A percentile compares a stretch with the other conserved stretches of the same genome.
Conservation (phyloP, 2,329 filamentous ascomycete genomes). For the Alternaria triticina region DNA sequence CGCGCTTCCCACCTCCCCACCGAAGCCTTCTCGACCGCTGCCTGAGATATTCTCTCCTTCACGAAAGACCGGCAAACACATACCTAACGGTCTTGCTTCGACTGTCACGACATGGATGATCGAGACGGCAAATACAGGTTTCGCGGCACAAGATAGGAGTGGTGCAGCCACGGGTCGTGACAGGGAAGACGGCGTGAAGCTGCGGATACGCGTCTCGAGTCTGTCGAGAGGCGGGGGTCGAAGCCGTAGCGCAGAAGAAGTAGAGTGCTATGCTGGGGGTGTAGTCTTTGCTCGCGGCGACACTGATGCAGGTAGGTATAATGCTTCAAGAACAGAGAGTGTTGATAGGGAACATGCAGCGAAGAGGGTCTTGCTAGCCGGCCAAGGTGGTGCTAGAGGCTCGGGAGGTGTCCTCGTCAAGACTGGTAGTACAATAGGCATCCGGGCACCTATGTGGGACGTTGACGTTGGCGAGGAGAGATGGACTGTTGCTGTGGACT, state of each 20-base stretch:
- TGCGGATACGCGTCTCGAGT: conserved; percentile 16
- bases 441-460: conserved; percentile 52
- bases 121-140: conserved; percentile 44
- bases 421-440: conserved; percentile 39
- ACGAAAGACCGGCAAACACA: conserved; percentile 57
- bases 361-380: conserved; percentile 35
- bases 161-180: conserved; percentile 22
- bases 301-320: conserved; percentile 20
- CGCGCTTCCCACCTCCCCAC: conserved; percentile 36
- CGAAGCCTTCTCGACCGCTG: conserved; percentile 44
- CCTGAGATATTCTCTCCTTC: conserved; percentile 63
- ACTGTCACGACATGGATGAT: conserved; percentile 60
- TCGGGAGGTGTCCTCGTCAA: conserved; percentile 27
- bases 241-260: not conserved
- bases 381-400: conserved; percentile 30
- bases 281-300: conserved; percentile 32
- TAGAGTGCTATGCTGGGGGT: conserved; percentile 29
- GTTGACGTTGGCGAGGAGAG: conserved; percentile 42
- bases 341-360: not conserved
- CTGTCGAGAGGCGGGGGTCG: not conserved
- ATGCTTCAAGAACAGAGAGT: conserved; percentile 12
- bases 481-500: conserved; percentile 54
- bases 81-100: conserved; percentile 57
- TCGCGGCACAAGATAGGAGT: conserved; percentile 19
- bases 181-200: conserved; percentile 33